These are phyloP conservation scores for Xylaria sp. DNA, from an alignment of 2,329 filamentous ascomycete genomes.

Conservation along the genomic window DNA sequence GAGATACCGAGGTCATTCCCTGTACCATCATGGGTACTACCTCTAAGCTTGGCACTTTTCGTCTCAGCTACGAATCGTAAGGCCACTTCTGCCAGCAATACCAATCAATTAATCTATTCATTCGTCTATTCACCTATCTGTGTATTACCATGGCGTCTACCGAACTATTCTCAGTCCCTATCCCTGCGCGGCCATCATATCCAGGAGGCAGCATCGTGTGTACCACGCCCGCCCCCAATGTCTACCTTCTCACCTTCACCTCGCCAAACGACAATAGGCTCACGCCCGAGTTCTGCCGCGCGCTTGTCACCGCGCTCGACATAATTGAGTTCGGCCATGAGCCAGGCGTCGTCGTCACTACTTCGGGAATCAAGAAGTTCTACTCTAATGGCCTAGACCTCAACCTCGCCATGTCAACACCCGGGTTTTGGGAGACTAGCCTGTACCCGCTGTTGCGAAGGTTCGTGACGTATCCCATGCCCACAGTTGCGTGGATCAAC, in stretches of 20 bases:
- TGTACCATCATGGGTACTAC: neutral
- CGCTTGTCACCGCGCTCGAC: conserved; percentile 77
- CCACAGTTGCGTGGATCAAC: conserved; percentile 81
- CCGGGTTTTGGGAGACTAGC: conserved; percentile 69
- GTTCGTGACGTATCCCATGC: conserved; percentile 80
- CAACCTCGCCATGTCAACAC: conserved; percentile 68
- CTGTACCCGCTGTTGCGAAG: conserved; percentile 74
- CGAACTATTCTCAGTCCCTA: conserved; percentile 69
- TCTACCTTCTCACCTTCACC: conserved; percentile 79
- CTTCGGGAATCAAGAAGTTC: conserved; percentile 80
- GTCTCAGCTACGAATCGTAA: no score
- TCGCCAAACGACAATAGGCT: conserved; percentile 82
- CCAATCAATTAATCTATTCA: neutral
- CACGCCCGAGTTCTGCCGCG: conserved; percentile 73
- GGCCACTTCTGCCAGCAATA: neutral
- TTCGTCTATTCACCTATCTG: neutral
- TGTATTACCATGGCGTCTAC: conserved; percentile 44
- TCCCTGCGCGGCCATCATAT: conserved; percentile 58
- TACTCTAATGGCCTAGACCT: conserved; percentile 87
- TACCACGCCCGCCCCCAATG: conserved; percentile 67
- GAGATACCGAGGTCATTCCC: conserved; percentile 9
- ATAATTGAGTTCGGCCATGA: conserved; percentile 75
- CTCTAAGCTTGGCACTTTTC: no score
- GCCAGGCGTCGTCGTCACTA: conserved; percentile 81
- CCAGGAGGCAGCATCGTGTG: conserved; percentile 69